Conservation (phyloP, 805 yeast genomes). For the Starmerella bombi region DNA sequence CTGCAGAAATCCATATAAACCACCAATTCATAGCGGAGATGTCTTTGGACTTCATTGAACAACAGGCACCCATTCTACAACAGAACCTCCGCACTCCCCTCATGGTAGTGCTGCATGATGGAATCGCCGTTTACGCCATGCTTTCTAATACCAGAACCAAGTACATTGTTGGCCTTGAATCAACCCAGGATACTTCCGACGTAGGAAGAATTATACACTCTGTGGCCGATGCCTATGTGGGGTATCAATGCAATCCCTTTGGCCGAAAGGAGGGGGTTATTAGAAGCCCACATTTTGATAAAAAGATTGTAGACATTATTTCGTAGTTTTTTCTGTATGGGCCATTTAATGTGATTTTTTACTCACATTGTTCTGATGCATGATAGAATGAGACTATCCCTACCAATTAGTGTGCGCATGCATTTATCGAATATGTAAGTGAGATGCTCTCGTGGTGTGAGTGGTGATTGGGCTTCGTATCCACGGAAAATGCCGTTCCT, state of each 20-base stretch:
- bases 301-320: conserved; percentile 9
- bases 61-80: conserved; percentile 15
- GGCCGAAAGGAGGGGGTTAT: conserved; percentile 17
- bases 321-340: no score
- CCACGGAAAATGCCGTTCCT: no score
- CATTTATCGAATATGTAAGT: no score
- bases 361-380: no score
- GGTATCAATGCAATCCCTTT: conserved; percentile 27
- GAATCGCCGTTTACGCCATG: conserved; percentile 28
- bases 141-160: conserved; percentile 27
- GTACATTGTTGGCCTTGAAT: conserved; percentile 25
- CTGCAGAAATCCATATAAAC: conserved; percentile 12
- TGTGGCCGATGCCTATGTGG: conserved; percentile 24
- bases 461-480: no score
- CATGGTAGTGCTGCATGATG: conserved; percentile 27
- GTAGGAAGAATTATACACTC: conserved; percentile 15
- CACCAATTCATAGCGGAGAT: conserved; percentile 29
- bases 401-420: no score
- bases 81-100: conserved; percentile 16
- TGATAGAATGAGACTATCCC: no score
- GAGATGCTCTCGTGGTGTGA: no score
- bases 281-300: conserved; percentile 23
- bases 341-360: no score
- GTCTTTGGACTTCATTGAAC: conserved; percentile 27
- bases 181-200: conserved; percentile 14